Evolutionary conservation across 2,329 filamentous ascomycete genomes (phyloP).

Genomic region (Penicillium verrucosum): DNA sequence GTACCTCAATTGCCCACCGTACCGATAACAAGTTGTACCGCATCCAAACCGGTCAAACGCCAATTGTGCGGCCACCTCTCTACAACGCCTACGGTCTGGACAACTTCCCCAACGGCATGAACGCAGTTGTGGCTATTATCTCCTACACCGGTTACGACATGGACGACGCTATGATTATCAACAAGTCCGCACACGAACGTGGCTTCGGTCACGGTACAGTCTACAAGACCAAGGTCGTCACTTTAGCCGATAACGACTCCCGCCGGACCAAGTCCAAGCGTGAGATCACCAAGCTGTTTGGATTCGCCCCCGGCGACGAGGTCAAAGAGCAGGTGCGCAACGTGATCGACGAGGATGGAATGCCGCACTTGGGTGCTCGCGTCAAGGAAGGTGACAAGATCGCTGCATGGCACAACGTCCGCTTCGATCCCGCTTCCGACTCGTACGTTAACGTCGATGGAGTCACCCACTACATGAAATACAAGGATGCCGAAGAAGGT

Average conservation of each 20-base stretch:
- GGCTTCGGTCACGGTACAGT: constrained; percentile 95
- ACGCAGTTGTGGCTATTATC: constrained; percentile 94
- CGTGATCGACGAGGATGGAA: constrained; percentile 79
- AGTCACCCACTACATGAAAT: constrained; percentile 82
- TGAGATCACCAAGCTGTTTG: constrained; percentile 77
- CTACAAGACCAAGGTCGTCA: constrained; percentile 94
- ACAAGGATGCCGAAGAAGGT: constrained; percentile 85
- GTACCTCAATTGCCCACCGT: constrained; percentile 75
- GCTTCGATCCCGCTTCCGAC: constrained; percentile 65
- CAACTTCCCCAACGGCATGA: constrained; percentile 96
- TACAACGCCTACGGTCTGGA: constrained; percentile 97
- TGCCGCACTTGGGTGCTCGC: constrained; percentile 75
- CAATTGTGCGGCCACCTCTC: constrained; percentile 83
- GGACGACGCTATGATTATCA: constrained; percentile 99
- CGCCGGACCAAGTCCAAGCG: constrained; percentile 63
- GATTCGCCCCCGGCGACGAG: constrained; percentile 76
- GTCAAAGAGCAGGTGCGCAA: constrained; percentile 68
- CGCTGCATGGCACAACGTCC: constrained; percentile 85
- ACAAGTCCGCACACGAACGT: constrained; percentile 93
- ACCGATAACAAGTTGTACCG: constrained; percentile 98
- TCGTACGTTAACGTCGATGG: constrained; percentile 83
- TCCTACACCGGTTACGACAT: constrained; percentile 99
- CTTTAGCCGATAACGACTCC: constrained; percentile 73
- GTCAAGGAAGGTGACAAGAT: constrained; percentile 79
- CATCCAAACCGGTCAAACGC: constrained; percentile 92